Base-by-base conservation (phyloP, 2,329 filamentous ascomycete species). In the Penicillium sp. region DNA sequence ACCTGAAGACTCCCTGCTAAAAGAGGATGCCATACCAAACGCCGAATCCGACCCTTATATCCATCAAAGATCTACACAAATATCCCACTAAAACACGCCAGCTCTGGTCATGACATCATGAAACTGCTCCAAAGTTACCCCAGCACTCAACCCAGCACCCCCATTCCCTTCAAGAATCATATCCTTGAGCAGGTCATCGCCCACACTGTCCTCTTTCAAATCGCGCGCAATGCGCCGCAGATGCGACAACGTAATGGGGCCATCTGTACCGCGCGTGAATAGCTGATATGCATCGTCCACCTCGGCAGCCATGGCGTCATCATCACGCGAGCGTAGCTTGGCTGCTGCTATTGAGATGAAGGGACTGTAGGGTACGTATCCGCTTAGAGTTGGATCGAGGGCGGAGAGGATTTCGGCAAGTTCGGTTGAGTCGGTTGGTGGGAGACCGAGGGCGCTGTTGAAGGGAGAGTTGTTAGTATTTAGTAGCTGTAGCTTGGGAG, bases 121-220 rank as follows among this genome's bases (percentile, higher is more conserved):
- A 75, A 96, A 96, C 69, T 97, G 90, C 50, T 89, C 87, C 68
- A 87, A 79, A 39, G 80, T 84, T 10, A 96, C 93, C 8, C 89
- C 90, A 55, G 79, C 82, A 37, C 80, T 84, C 11, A 89, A 82
- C 16, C 89, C 87, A 4, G 82, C 85, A 1, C 90, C 91, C 3
- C 89, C 90, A 73, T 95, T 97, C 47, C 93, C 94, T 79, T 97
- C 93, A 47, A 92, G 78, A 56, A 99, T 88, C 94, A 99, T 99
- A 78, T 97, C 92, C 76, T 85, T 85, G 69, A 99, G 77, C 69
- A 96, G 76, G 47, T 90, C 87, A 67, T 97, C 94, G 57, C 85
- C 84, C 24, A 96, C 87, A 59, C 60, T 65, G 50, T 87, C 90
- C 75, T 96, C 91, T 74, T 91, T 90, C 66, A 99, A 76, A 66